These are phyloP conservation scores for Limonium bicolor DNA, from an alignment of 148 eudicot species.

Conservation along the genomic window DNA sequence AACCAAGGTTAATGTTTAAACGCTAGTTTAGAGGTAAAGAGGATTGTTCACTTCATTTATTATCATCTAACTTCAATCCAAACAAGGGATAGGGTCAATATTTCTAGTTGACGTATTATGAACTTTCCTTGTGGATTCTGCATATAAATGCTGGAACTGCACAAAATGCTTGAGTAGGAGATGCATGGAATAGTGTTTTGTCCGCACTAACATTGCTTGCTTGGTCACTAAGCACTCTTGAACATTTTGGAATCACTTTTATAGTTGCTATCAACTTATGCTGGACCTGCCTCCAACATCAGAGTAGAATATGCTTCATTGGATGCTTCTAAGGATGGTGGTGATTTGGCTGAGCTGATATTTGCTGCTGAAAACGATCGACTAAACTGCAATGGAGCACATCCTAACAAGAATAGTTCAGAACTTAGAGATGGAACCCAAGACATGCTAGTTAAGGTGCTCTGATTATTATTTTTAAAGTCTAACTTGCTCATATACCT, in stretches of 20 bases:
- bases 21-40: too few relatives aligned
- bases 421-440: conserved; percentile 16
- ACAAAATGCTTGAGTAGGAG: neutral
- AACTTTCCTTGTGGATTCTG: too few relatives aligned
- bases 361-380: conserved; percentile 25
- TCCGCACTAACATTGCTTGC: too few relatives aligned
- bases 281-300: conserved; percentile 81
- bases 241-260: neutral
- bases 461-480: too few relatives aligned
- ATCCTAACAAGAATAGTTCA: conserved; percentile 10
- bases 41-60: too few relatives aligned
- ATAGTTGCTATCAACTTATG: conserved; percentile 68
- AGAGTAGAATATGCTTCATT: conserved; percentile 66
- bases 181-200: too few relatives aligned
- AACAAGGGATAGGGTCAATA: too few relatives aligned
- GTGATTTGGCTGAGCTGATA: conserved; percentile 60
- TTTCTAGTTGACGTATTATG: too few relatives aligned
- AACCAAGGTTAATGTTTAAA: too few relatives aligned
- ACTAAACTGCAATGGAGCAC: too few relatives aligned
- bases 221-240: neutral
- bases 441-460: conserved; percentile 39
- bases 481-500: too few relatives aligned
- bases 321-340: conserved; percentile 51
- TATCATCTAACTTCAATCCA: too few relatives aligned
- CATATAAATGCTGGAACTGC: neutral